Percentiles rank a stretch among this genome's conserved stretches.
Conservation (phyloP, 2,329 filamentous ascomycete species). For the Fusarium sp. region DNA sequence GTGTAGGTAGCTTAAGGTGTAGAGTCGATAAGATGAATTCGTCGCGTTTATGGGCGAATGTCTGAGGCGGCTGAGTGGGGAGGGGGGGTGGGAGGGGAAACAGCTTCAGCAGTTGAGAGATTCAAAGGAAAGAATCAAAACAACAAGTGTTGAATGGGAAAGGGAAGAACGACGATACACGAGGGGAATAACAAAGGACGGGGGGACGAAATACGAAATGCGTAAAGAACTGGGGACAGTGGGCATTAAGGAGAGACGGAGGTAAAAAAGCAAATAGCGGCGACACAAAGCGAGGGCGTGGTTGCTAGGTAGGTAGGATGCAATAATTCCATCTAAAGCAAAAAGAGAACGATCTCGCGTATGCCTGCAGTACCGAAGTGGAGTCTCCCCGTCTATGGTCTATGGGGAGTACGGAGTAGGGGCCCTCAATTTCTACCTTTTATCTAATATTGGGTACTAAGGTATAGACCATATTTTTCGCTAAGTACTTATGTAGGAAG, state of each 20-base stretch:
- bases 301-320: not conserved
- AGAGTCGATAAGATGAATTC: not conserved
- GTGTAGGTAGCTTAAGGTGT: not conserved
- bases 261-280: not conserved
- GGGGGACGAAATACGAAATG: not conserved
- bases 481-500: no score
- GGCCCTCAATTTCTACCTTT: no score
- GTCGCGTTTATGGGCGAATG: constrained; percentile 10
- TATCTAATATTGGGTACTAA: no score
- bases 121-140: constrained; percentile 2
- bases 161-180: not conserved
- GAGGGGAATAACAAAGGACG: no score
- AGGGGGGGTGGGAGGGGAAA: constrained; percentile 5
- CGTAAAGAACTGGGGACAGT: not conserved
- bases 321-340: no score
- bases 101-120: not conserved
- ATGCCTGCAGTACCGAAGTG: not conserved
- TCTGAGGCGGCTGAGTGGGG: not conserved
- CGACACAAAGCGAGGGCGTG: not conserved
- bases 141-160: not conserved
- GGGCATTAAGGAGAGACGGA: not conserved
- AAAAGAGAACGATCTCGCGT: not conserved
- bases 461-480: no score
- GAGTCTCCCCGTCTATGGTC: not conserved
- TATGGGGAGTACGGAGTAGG: not conserved